A percentile compares a stretch with the other conserved stretches of the same genome.
phyloP scores from a whole-genome alignment of 2,329 filamentous ascomycete genomes.

The Trichoderma breve region DNA sequence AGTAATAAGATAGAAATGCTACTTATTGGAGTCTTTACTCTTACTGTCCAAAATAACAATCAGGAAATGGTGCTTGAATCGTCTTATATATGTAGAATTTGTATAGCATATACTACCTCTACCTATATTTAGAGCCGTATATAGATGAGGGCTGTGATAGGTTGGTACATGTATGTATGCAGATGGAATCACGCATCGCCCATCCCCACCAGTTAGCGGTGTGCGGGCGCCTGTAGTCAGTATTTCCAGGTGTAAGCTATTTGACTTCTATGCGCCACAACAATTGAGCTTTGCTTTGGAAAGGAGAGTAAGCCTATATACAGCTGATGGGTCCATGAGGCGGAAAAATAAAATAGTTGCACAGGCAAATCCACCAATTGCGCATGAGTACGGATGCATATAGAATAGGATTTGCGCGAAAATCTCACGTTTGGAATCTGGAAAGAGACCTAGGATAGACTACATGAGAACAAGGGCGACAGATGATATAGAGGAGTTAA shows the following conservation, averaged over 20 bases:
- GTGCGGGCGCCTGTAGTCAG: not conserved
- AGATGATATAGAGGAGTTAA: not conserved
- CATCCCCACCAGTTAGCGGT: not conserved
- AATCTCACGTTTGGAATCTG: not conserved
- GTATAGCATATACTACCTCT: not conserved
- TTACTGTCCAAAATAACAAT: not conserved
- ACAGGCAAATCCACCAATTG: not conserved
- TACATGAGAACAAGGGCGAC: not conserved
- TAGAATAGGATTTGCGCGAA: not conserved
- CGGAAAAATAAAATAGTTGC: not conserved
- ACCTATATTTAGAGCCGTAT: not conserved
- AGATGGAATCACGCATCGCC: not conserved
- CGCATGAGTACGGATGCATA: not conserved
- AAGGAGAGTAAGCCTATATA: not conserved
- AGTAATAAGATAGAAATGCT: not conserved
- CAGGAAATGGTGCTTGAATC: not conserved
- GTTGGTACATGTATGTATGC: not conserved
- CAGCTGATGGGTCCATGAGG: not conserved
- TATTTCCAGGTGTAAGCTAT: not conserved
- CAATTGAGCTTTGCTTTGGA: not conserved
- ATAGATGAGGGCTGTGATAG: not conserved
- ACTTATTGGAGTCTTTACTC: not conserved
- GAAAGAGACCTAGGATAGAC: not conserved
- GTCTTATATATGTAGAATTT: not conserved
- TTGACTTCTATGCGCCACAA: not conserved